Base-by-base conservation (phyloP, 2,329 filamentous ascomycete genomes). In the Colletotrichum orchidophilum region DNA sequence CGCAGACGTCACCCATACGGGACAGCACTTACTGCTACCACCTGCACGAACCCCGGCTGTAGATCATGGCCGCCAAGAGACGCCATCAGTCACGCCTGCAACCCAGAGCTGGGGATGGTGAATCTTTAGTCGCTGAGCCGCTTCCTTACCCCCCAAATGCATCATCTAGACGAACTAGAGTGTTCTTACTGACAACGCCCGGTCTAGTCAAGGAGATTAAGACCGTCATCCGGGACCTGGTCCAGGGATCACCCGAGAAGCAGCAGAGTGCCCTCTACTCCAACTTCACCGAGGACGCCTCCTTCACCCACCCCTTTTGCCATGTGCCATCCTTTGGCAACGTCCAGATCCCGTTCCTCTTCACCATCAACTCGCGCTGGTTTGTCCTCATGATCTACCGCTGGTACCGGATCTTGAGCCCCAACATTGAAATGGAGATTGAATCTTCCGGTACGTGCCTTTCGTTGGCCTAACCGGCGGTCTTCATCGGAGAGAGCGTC, bases 351-450 rank as follows among this genome's bases (percentile, higher is more conserved):
- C 86, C 84, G 1, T 75, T 86, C 2, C 74, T 84, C 0, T 46
- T 39, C 50, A 75, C 76, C 1, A 66, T 88, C 27, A 88, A 91
- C 73, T 95, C 93, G 11, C 87, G 93, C 53, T 90, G 86, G 81
- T 78, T 93, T 6, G 86, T 97, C 21, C 83, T 88, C 58, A 86
- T 87, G 75, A 91, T 97, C 67, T 97, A 94, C 77, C 89, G 90
- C 50, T 95, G 93, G 93, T 96, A 97, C 81, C 94, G 94, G 77
- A 92, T 96, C 74, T 85, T 97, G 78, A 94, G 91, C 72, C 95
- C 95, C 0, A 83, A 85, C 21, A 93, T 96, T 74, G 86, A 91
- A 53, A 82, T 96, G 13, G 82, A 87, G 1, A 85, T 97, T 21
- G 88, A 94, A 73, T 88, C 86, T 3, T 80, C 81, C 53, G 84